Percentiles rank a stretch among this genome's conserved stretches.
These are phyloP conservation scores for Trichophyton rubrum DNA, from an alignment of 2,329 filamentous ascomycete species.

Conservation along the genomic window DNA sequence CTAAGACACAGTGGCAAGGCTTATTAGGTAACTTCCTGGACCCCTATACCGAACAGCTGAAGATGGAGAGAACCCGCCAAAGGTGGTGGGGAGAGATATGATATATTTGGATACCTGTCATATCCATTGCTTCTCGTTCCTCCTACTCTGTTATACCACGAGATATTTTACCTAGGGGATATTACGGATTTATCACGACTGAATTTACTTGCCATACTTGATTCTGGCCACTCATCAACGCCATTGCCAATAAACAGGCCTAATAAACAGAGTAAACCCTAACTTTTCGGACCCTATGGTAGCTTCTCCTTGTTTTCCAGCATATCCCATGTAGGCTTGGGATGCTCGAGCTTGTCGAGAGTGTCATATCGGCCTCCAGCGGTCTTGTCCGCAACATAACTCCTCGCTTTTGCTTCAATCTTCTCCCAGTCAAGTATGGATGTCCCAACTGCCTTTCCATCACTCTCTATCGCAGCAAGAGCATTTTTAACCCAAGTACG, in stretches of 20 bases:
- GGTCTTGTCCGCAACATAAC: conserved; percentile 28
- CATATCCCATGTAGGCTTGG: conserved; percentile 21
- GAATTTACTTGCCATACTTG: not conserved
- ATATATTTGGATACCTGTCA: conserved; percentile 6
- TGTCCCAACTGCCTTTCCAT: conserved; percentile 30
- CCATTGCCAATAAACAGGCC: not conserved
- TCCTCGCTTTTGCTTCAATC: conserved; percentile 25
- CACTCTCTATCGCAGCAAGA: conserved; percentile 22
- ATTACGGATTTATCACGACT: not conserved
- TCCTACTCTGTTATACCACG: too few relatives aligned
- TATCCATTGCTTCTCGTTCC: not conserved
- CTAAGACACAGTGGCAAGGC: conserved; percentile 20
- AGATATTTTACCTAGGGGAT: too few relatives aligned
- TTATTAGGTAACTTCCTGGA: conserved; percentile 28
- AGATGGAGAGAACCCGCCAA: conserved; percentile 31
- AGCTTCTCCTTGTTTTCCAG: conserved; percentile 16
- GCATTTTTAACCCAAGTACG: conserved; percentile 30
- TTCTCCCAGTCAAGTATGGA: conserved; percentile 25
- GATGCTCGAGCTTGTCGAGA: conserved; percentile 8
- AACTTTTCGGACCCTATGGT: not conserved
- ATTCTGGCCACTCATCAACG: too few relatives aligned
- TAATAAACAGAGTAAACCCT: not conserved
- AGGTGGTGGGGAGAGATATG: conserved; percentile 27
- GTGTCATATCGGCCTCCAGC: conserved; percentile 15
- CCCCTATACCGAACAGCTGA: conserved; percentile 25